Evolutionary conservation across 2,329 filamentous ascomycete genomes (phyloP), one percentile per base, ranked within the genome.

Genomic region (Fonsecaea pugnacius): DNA sequence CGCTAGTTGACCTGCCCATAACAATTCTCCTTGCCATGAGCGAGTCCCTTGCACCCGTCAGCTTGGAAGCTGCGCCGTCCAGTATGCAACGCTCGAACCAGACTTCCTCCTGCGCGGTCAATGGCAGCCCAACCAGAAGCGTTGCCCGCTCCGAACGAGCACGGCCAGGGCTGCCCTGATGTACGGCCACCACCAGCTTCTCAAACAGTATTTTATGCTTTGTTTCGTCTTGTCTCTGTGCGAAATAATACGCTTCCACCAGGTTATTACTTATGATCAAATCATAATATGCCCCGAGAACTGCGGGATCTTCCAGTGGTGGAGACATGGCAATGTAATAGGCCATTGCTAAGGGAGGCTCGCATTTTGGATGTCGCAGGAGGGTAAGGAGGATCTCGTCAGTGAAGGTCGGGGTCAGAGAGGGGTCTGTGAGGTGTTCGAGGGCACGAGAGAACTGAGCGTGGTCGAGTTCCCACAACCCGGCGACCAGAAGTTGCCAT

Each of bases 241-340:
- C 85, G 75, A 91, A 95, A 66, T 87, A 87, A 62, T 94, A 87
- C 2, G 90, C 89, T 72, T 92, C 90, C 0, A 86, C 85, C 4
- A 93, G 81, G 71, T 85, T 91, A 7, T 88, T 86, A 38, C 80
- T 80, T 1, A 87, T 84, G 54, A 95, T 82, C 7, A 90, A 88
- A 48, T 85, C 83, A 70, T 92, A 92, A 36, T 93, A 86, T 7
- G 87, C 81, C 64, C 85, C 82, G 9, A 91, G 81, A 0, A 89
- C 86, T 32, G 82, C 79, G 1, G 84, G 79, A 0, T 83, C 85
- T 69, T 85, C 85, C n/a, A 96, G 80, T 21, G 89, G 85, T 1
- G 92, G 91, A 69, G 88, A 87, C 0, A 89, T 88, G 12, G 89
- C 86, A 69, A 92, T 84, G 77, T 90, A 95, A 77, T 95, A 96